Conservation (phyloP, 306 rosid genomes). For the Cicer judaicum region DNA sequence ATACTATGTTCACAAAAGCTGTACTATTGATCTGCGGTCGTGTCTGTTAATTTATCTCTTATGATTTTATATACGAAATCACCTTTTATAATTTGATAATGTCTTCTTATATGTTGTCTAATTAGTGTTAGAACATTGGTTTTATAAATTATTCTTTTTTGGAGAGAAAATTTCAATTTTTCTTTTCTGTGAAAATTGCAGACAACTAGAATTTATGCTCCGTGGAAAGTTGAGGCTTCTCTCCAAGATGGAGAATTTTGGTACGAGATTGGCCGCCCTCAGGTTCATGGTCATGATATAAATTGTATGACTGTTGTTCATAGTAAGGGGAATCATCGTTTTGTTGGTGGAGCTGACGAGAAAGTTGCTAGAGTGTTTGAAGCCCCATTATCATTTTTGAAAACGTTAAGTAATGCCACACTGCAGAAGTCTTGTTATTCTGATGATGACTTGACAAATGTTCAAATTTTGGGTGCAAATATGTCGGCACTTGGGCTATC, state of each 20-base stretch:
- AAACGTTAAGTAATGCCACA: constrained; percentile 81
- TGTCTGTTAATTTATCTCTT: constrained; percentile 27
- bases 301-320: constrained; percentile 76
- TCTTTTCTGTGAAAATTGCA: constrained; percentile 50
- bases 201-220: constrained; percentile 86
- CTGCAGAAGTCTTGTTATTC: constrained; percentile 51
- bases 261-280: constrained; percentile 96
- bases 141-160: background rate
- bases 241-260: constrained; percentile 57
- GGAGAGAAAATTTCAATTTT: constrained; percentile 33
- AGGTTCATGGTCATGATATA: constrained; percentile 95
- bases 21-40: background rate
- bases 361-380: constrained; percentile 98
- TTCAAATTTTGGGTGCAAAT: constrained; percentile 98
- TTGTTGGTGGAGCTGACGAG: constrained; percentile 95
- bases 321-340: constrained; percentile 89
- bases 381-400: constrained; percentile 88
- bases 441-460: constrained; percentile 64
- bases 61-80: background rate
- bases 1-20: constrained; percentile 20
- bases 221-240: constrained; percentile 73
- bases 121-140: constrained; percentile 32
- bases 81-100: constrained; percentile 5
- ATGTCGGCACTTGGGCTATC: constrained; percentile 99
- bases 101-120: constrained; percentile 24